Evolutionary conservation across 192 early-diverging fungal species (phyloP).

Genomic region (Umbelopsis isabellina): DNA sequence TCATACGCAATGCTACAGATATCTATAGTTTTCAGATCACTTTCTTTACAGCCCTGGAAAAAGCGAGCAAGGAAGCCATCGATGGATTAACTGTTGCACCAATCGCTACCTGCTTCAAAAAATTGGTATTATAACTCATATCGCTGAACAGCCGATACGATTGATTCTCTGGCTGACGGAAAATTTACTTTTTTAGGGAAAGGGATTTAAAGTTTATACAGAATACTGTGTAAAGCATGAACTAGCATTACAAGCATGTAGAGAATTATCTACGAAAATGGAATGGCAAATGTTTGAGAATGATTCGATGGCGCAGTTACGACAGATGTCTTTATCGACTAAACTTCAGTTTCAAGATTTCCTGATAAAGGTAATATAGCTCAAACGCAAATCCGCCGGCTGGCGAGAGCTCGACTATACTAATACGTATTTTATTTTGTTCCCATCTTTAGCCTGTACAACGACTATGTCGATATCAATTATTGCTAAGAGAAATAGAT

Average conservation of each 20-base stretch:
- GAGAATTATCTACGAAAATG: conserved; percentile 29
- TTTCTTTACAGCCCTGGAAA: neutral
- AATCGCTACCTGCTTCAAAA: neutral
- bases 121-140: neutral
- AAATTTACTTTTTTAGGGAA: neutral
- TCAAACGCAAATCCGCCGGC: too few relatives aligned
- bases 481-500: conserved; percentile 68
- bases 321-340: neutral
- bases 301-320: neutral
- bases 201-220: conserved; percentile 3
- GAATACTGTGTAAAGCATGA: conserved; percentile 28
- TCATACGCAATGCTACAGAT: conserved; percentile 1
- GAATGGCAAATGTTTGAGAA: conserved; percentile 39
- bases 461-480: conserved; percentile 88
- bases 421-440: neutral
- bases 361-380: conserved; percentile 36
- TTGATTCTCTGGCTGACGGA: too few relatives aligned
- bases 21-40: neutral
- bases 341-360: conserved; percentile 42
- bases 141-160: too few relatives aligned
- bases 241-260: conserved; percentile 22
- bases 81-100: neutral
- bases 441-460: conserved; percentile 73
- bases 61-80: neutral
- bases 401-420: neutral